A percentile compares a stretch with the other conserved stretches of the same genome.
phyloP scores from a whole-genome alignment of 495 filamentous ascomycete genomes.

The Talaromyces ruber region DNA sequence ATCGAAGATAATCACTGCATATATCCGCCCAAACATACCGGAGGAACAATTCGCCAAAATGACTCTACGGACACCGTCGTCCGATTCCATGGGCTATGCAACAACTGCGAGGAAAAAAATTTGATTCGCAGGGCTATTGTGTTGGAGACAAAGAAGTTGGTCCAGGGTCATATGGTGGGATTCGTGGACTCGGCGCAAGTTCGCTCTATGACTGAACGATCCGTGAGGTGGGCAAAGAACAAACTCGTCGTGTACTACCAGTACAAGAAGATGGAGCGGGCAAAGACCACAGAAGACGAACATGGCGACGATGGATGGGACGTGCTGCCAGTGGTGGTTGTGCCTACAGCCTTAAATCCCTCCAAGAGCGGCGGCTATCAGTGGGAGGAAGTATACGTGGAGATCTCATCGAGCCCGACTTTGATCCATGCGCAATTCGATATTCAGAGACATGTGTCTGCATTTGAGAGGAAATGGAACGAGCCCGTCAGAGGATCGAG shows the following conservation, averaged over 20 bases:
- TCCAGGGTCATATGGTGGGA: background rate
- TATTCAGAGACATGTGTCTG: background rate
- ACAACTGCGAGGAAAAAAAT: background rate
- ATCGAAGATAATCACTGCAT: background rate
- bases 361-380: background rate
- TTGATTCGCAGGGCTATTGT: background rate
- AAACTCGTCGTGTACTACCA: background rate
- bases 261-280: background rate
- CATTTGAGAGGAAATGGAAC: background rate
- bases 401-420: background rate
- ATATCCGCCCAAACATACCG: constrained; percentile 2
- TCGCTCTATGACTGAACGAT: background rate
- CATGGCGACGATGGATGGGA: background rate
- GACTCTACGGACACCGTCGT: background rate
- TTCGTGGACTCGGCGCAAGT: background rate
- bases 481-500: background rate
- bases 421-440: background rate
- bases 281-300: background rate
- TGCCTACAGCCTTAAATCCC: background rate
- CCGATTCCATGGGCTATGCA: background rate
- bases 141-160: background rate
- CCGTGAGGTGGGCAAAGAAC: background rate
- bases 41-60: background rate
- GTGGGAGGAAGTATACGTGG: background rate
- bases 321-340: background rate